Percentiles rank a stretch among this genome's conserved stretches.
Evolutionary conservation across 2,329 filamentous ascomycete species (phyloP).

Genomic region (Pseudogymnoascus sp.): DNA sequence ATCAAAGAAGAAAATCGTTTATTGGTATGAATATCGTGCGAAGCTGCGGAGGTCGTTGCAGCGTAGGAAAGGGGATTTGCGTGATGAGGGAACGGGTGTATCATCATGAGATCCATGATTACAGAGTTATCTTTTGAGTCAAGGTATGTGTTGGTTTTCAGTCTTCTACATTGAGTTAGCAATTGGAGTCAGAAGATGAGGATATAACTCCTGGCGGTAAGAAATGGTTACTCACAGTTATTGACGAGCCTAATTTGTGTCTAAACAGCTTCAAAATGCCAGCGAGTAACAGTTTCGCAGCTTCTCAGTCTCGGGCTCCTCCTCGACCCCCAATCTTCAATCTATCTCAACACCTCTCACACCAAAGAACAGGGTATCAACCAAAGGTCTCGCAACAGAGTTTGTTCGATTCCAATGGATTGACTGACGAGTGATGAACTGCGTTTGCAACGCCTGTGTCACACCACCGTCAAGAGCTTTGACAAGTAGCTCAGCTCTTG

Average conservation of each 20-base stretch:
- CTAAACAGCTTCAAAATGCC: background rate
- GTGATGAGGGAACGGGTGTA: background rate
- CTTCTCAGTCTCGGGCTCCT: background rate
- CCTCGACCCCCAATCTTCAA: background rate
- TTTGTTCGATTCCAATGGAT: conserved; percentile 4
- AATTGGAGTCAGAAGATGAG: background rate
- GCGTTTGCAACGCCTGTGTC: conserved; percentile 5
- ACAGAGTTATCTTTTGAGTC: background rate
- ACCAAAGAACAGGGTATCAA: background rate
- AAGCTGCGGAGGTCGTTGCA: conserved; percentile 1
- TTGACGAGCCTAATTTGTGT: background rate
- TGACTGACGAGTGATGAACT: conserved; percentile 3
- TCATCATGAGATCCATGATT: conserved; percentile 6
- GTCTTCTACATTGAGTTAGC: background rate
- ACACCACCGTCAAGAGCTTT: conserved; percentile 5
- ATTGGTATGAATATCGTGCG: conserved; percentile 8
- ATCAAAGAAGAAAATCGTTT: background rate
- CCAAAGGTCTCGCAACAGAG: conserved; percentile 2
- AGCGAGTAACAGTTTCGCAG: conserved; percentile 2
- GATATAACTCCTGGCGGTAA: background rate
- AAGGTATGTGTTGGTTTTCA: conserved; percentile 3
- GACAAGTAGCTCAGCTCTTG: conserved; percentile 8
- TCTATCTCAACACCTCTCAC: background rate
- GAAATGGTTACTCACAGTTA: background rate
- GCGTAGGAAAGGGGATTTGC: background rate